Evolutionary conservation across 805 yeast species (phyloP).

Genomic region (Metschnikowia lunata): DNA sequence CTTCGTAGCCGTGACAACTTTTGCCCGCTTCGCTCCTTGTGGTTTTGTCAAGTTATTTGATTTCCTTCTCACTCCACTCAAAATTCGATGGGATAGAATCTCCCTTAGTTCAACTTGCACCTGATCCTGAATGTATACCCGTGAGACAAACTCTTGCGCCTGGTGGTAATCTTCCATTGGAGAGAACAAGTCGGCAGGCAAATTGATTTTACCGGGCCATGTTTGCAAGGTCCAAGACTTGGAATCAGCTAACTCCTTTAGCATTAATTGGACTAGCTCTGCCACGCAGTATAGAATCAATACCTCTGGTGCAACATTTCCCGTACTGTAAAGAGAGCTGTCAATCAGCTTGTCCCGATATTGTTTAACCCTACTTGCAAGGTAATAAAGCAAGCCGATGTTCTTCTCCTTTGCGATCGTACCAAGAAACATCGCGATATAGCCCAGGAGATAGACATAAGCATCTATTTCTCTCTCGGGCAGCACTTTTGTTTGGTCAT

Average conservation of each 20-base stretch:
- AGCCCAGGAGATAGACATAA: conserved; percentile 51
- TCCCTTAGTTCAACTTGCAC: conserved; percentile 35
- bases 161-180: conserved; percentile 54
- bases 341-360: conserved; percentile 54
- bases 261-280: conserved; percentile 65
- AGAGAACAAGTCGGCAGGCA: conserved; percentile 68
- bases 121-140: conserved; percentile 51
- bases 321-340: conserved; percentile 24
- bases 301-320: conserved; percentile 21
- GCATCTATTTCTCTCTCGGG: conserved; percentile 33
- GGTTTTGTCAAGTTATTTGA: not conserved
- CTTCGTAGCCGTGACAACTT: not conserved
- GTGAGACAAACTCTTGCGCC: conserved; percentile 53
- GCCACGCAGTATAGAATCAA: conserved; percentile 58
- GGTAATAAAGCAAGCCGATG: conserved; percentile 66
- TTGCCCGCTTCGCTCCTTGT: not conserved
- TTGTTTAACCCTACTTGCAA: conserved; percentile 76
- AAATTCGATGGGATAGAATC: not conserved
- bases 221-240: conserved; percentile 69
- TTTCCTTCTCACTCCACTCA: not conserved
- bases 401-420: conserved; percentile 61
- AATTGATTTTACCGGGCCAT: conserved; percentile 74
- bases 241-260: conserved; percentile 52
- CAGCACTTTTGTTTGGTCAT: conserved; percentile 16
- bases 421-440: conserved; percentile 56